Base-by-base conservation (phyloP, 2,329 filamentous ascomycete species). In the Ampelomyces quisqualis region DNA sequence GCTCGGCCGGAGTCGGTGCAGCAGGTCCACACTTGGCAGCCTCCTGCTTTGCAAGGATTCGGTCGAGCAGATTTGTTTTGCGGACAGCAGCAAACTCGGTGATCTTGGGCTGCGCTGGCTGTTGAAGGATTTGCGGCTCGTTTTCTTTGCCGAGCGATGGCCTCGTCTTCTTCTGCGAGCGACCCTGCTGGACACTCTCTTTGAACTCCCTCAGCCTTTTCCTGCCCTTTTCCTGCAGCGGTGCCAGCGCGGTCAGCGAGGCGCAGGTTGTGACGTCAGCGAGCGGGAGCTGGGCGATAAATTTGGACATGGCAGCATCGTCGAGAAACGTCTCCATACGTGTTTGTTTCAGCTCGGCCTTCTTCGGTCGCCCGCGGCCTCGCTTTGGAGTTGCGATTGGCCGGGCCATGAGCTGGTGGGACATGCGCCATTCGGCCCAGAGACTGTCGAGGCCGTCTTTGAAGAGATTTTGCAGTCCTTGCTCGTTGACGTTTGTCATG, bases 121-220 rank as follows among this genome's bases (percentile, higher is more conserved):
- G 53, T 31, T 49, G 54, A 11, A 38, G 43, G 23, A 23, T 41
- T 11, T 47, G 42, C 29, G 49, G 43, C 32, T 56, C 57, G 49
- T 67, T 67, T 33, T 67, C 63, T 31, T 67, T 67, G 20, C 59
- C 64, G 6, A 47, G 42, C 1, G 41, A 48, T 19, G 56, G 57
- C 14, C 58, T 53, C 1, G 60, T 43, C 48, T 63, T 61, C 50
- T 67, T 65, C 43, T 57, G 51, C 13, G 57, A 34, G 39, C 65
- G 51, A 17, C 62, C 60, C 22, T 68, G 57, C 26, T 61, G 55
- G n/a, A 85, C 75, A 45, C 75, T 80, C 34, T 77, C 75, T 65
- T 84, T 87, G 53, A 90, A 73, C 34, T 85, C 81, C 42, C 81
- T 75, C n/a, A 90, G 73, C 6, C 83, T 78, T 44, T 78, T 79